Evolutionary conservation across 306 rosid species (phyloP).

Genomic region (Biancaea sappan): DNA sequence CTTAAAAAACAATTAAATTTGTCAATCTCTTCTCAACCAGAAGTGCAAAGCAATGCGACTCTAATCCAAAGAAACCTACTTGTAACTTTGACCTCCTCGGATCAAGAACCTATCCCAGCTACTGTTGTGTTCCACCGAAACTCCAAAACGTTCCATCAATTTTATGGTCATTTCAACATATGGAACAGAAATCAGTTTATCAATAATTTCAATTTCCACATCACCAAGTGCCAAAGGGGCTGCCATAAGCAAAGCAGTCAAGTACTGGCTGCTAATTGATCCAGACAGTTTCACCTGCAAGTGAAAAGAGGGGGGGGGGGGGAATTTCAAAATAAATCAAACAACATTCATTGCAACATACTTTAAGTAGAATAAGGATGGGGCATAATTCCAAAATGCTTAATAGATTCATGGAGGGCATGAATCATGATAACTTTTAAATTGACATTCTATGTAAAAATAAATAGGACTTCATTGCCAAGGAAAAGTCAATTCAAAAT

Average conservation of each 20-base stretch:
- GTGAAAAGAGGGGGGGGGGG: too few species aligned
- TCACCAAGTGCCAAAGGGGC: constrained; percentile 94
- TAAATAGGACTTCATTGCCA: too few species aligned
- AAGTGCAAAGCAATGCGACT: constrained; percentile 10
- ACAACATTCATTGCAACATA: not conserved
- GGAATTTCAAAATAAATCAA: too few species aligned
- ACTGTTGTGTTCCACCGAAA: constrained; percentile 66
- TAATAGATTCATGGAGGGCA: too few species aligned
- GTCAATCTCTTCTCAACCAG: constrained; percentile 19
- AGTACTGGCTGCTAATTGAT: constrained; percentile 88
- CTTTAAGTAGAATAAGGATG: not conserved
- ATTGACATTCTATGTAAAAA: too few species aligned
- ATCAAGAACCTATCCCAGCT: constrained; percentile 82
- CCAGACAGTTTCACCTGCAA: constrained; percentile 93
- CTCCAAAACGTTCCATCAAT: constrained; percentile 97
- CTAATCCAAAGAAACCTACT: constrained; percentile 58
- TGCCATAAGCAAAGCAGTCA: constrained; percentile 95
- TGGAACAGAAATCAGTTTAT: constrained; percentile 87
- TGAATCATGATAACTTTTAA: too few species aligned
- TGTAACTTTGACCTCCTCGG: constrained; percentile 91
- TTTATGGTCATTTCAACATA: constrained; percentile 96
- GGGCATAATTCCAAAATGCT: too few species aligned
- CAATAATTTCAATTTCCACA: constrained; percentile 84
- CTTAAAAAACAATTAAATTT: constrained; percentile 41
- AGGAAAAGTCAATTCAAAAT: too few species aligned